Evolutionary conservation across 129 eudicot species (phyloP), one percentile per base, ranked within the genome.

Genomic region (Dittrichia graveolens): DNA sequence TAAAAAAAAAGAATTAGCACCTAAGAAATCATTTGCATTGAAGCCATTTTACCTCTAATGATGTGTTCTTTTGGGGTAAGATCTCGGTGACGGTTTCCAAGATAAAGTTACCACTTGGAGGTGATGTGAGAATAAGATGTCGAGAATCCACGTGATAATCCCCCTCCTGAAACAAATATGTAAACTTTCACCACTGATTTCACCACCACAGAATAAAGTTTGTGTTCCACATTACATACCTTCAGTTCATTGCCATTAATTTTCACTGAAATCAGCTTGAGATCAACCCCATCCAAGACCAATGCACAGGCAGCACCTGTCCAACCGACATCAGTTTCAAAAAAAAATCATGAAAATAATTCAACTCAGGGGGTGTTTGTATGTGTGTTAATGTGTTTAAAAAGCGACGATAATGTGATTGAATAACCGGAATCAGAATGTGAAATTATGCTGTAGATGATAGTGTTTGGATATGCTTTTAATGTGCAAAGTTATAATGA

Each of bases 221-320:
- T 48, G 40, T 41, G 39, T 8, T 64, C 58, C 41, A 12, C 2
- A 61, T 57, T 7, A 31, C 81, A 71, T 71, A 90, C 98, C 87
- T 93, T 82, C 61, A 93, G 68, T 40, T 86, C 89, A 41, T 77
- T 79, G 45, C 88, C 88, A 37, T 90, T 80, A 64, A 90, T 61
- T 68, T 86, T 86, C 12, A 94, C 56, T 2, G 93, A 83, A 67
- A 90, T 54, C 78, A 94, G 84, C 86, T 88, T 88, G 78, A 90
- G 75, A 78, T 94, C 99, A n/a, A 49, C 69, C 48, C 99, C 99
- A 84, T 90, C 85, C 85, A 94, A 78, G 77, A 84, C 85, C 50
- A 94, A 77, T 31, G 99, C 94, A 67, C 87, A 63, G 63, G 83
- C 78, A 9, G 67, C 61, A 55, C 96, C 97, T 92, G 85, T 70